These are phyloP conservation scores for Pelargonium australe DNA, from an alignment of 441 rosid species.

Conservation along the genomic window DNA sequence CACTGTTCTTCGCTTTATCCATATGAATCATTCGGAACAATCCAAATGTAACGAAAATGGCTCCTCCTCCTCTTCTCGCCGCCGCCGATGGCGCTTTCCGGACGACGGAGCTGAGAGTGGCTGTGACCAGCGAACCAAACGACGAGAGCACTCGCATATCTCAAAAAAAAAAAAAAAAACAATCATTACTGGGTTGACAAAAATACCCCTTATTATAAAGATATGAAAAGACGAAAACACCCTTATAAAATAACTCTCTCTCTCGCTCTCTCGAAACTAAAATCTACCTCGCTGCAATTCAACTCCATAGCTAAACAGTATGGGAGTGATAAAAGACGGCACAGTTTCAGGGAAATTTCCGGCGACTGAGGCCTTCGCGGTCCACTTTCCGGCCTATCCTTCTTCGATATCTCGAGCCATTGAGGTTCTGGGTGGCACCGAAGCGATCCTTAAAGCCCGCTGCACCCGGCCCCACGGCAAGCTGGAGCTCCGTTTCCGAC, in stretches of 20 bases:
- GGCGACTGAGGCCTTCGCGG: conserved; percentile 16
- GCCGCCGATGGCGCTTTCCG: background rate
- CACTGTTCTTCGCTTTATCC: background rate
- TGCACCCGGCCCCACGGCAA: conserved; percentile 55
- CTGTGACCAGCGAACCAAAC: background rate
- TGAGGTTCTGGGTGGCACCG: conserved; percentile 24
- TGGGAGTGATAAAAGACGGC: conserved; percentile 27
- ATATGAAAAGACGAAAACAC: too few species aligned
- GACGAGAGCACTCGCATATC: background rate
- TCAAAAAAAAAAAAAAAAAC: background rate
- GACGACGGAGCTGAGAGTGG: conserved; percentile 6
- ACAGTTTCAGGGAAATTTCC: conserved; percentile 23
- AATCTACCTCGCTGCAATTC: background rate
- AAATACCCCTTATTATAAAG: background rate
- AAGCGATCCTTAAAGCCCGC: conserved; percentile 20
- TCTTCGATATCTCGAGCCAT: conserved; percentile 21
- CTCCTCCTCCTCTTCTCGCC: background rate
- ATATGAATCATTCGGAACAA: background rate
- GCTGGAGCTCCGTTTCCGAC: conserved; percentile 77
- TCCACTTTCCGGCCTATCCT: conserved; percentile 27
- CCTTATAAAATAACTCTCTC: too few species aligned
- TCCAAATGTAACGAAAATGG: background rate
- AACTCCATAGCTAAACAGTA: background rate
- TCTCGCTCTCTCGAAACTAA: too few species aligned
- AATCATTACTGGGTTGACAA: background rate